Percentiles rank a stretch among this genome's conserved stretches.
These are phyloP conservation scores for Russula vinacea DNA, from an alignment of 768 basidiomycete species.

Conservation along the genomic window DNA sequence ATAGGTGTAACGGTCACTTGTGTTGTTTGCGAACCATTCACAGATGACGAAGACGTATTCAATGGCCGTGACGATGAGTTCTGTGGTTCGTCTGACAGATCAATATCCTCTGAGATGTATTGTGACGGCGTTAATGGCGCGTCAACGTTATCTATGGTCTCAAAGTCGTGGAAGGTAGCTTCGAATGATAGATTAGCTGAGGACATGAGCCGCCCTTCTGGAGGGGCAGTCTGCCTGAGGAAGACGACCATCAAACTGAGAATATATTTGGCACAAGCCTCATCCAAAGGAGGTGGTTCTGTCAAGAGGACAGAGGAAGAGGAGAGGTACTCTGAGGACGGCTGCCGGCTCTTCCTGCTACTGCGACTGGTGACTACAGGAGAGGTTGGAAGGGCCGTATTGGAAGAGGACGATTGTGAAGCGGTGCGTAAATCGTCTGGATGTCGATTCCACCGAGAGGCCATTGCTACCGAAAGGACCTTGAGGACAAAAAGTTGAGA, in stretches of 20 bases:
- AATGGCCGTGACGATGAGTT: constrained; percentile 11
- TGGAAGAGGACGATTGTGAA: constrained; percentile 44
- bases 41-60: constrained; percentile 25
- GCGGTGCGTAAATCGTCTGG: constrained; percentile 42
- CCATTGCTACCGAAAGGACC: constrained; percentile 72
- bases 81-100: constrained; percentile 1
- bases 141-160: constrained; percentile 47
- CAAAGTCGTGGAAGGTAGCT: constrained; percentile 68
- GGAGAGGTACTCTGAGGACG: constrained; percentile 46
- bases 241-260: constrained; percentile 81
- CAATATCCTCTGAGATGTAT: constrained; percentile 26
- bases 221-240: constrained; percentile 63
- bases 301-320: constrained; percentile 46
- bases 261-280: constrained; percentile 75
- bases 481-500: constrained; percentile 86
- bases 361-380: constrained; percentile 34
- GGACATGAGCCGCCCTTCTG: constrained; percentile 55
- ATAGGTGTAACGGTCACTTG: constrained; percentile 30
- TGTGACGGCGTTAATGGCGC: constrained; percentile 31
- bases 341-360: constrained; percentile 37
- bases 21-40: constrained; percentile 30
- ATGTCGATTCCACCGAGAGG: constrained; percentile 65
- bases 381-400: constrained; percentile 38
- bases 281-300: constrained; percentile 74
- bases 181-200: constrained; percentile 60